Evolutionary conservation across 1,284 basidiomycete genomes (phyloP).

Genomic region (Cryptococcus sp.): DNA sequence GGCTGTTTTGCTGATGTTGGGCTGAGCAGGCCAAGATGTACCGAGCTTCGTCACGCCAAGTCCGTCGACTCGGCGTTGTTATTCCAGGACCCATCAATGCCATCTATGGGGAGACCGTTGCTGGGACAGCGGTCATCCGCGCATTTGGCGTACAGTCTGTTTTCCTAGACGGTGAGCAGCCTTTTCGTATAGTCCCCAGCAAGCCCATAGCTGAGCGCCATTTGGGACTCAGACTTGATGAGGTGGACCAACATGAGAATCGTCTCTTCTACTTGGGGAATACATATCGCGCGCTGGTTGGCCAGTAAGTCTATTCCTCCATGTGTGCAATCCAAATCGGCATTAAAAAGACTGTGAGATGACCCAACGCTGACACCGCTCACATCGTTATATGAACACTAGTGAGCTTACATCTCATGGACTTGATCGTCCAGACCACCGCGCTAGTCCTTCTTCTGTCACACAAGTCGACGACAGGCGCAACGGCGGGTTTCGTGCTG

Average conservation of each 20-base stretch:
- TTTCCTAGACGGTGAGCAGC: conserved; percentile 31
- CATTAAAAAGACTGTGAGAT: background rate
- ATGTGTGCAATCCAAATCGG: background rate
- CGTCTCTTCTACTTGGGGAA: conserved; percentile 21
- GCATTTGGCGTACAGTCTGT: conserved; percentile 35
- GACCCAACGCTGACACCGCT: too few relatives aligned
- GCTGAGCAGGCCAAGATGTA: conserved; percentile 26
- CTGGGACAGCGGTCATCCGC: conserved; percentile 38
- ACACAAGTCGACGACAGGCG: conserved; percentile 24
- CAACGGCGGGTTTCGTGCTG: conserved; percentile 37
- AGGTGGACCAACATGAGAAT: conserved; percentile 33
- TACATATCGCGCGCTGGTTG: conserved; percentile 27
- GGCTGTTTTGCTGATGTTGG: too few relatives aligned
- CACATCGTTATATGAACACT: background rate
- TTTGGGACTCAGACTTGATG: conserved; percentile 27
- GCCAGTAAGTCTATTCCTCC: conserved; percentile 19
- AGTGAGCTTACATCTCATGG: conserved; percentile 28
- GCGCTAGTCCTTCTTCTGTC: conserved; percentile 28
- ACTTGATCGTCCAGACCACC: conserved; percentile 24
- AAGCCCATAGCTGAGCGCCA: background rate
- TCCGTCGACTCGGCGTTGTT: conserved; percentile 26
- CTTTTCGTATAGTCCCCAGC: background rate
- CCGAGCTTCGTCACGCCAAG: conserved; percentile 25
- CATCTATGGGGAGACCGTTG: conserved; percentile 38
- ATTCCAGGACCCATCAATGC: conserved; percentile 39